Evolutionary conservation across 2,329 filamentous ascomycete genomes (phyloP).

Genomic region (Ampelomyces quisqualis): DNA sequence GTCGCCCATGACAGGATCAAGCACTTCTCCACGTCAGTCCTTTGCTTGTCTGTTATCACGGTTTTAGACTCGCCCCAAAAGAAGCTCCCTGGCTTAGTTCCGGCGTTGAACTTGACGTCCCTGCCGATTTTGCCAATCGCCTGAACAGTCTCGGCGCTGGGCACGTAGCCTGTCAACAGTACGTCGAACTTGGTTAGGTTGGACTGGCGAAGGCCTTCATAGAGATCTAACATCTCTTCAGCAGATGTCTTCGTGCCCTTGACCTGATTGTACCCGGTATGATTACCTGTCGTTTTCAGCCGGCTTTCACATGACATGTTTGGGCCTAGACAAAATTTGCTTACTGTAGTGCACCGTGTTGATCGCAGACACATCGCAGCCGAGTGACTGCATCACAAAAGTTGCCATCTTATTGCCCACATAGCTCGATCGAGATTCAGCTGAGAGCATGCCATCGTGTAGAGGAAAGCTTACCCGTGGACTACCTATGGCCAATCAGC

Average conservation of each 20-base stretch:
- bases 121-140: conserved; percentile 81
- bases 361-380: conserved; percentile 88
- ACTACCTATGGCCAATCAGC: conserved; percentile 59
- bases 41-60: too few species aligned
- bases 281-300: conserved; percentile 67
- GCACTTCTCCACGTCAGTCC: conserved; percentile 54
- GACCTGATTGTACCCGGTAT: conserved; percentile 87
- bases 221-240: conserved; percentile 79
- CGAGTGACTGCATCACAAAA: conserved; percentile 88
- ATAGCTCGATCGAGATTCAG: conserved; percentile 62
- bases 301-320: not conserved
- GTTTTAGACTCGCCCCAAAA: conserved; percentile 69
- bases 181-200: conserved; percentile 88
- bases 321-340: conserved; percentile 28
- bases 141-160: conserved; percentile 79
- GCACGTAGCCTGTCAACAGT: conserved; percentile 92
- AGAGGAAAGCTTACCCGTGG: conserved; percentile 62
- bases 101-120: conserved; percentile 70
- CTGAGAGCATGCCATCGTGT: conserved; percentile 2
- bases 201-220: conserved; percentile 78
- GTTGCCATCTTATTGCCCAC: conserved; percentile 98
- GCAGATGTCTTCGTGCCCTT: conserved; percentile 81
- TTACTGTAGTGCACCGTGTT: conserved; percentile 98
- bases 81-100: conserved; percentile 69
- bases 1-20: conserved; percentile 98